These are phyloP conservation scores for Stellera chamaejasme DNA, from an alignment of 345 rosid genomes.

Conservation along the genomic window DNA sequence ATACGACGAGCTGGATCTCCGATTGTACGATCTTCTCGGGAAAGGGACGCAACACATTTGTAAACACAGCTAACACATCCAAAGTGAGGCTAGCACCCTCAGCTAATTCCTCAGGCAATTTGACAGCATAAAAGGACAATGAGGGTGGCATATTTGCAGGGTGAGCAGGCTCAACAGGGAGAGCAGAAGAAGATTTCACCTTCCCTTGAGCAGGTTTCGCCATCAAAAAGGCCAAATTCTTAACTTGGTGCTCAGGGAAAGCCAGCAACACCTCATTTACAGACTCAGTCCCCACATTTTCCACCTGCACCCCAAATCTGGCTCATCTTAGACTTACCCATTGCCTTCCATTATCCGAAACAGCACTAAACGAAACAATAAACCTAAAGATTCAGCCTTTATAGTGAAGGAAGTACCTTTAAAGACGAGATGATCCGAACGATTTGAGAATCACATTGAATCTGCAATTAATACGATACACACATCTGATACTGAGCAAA, in stretches of 20 bases:
- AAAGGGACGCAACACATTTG: conserved; percentile 56
- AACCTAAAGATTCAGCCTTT: not conserved
- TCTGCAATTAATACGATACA: conserved; percentile 29
- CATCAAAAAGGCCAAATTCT: conserved; percentile 58
- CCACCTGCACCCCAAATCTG: conserved; percentile 35
- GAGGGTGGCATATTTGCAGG: conserved; percentile 54
- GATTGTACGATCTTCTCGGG: conserved; percentile 87
- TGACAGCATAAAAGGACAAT: conserved; percentile 45
- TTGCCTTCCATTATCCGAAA: not conserved
- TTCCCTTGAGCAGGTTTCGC: conserved; percentile 50
- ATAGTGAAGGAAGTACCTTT: conserved; percentile 37
- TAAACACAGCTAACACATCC: conserved; percentile 55
- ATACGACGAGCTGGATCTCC: conserved; percentile 79
- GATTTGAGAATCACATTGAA: conserved; percentile 79
- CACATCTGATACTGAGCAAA: not conserved
- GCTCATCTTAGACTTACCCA: too few relatives aligned
- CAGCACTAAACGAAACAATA: not conserved
- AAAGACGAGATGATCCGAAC: conserved; percentile 59
- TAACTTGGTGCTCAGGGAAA: conserved; percentile 60
- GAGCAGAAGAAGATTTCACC: conserved; percentile 45
- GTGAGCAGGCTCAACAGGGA: conserved; percentile 34
- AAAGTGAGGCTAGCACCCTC: conserved; percentile 56
- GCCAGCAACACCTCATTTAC: conserved; percentile 64
- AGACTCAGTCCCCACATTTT: conserved; percentile 54
- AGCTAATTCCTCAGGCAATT: conserved; percentile 47